These are phyloP conservation scores for Aciculoconidium aculeatum DNA, from an alignment of 805 yeast genomes.

Conservation along the genomic window DNA sequence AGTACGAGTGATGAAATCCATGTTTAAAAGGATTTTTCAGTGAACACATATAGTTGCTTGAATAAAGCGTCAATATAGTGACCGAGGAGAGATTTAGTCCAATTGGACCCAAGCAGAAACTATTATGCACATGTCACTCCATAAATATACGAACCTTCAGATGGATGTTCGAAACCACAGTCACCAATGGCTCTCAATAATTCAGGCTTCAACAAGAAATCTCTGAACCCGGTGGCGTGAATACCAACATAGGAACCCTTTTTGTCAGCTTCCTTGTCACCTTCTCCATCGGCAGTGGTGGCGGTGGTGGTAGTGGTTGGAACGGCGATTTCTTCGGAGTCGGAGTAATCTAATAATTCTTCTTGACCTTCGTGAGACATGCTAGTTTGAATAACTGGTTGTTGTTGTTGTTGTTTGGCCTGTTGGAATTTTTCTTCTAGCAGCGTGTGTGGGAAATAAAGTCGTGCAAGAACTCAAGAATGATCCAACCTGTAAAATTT, in stretches of 20 bases:
- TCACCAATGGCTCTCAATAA: constrained; percentile 95
- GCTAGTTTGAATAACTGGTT: constrained; percentile 3
- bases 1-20: no score
- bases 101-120: constrained; percentile 6
- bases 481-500: no score
- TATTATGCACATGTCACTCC: constrained; percentile 5
- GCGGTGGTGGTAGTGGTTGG: constrained; percentile 45
- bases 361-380: constrained; percentile 98
- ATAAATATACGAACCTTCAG: constrained; percentile 74
- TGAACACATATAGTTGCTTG: background rate
- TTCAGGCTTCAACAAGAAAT: constrained; percentile 94
- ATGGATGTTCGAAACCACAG: constrained; percentile 99
- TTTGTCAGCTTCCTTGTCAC: constrained; percentile 64
- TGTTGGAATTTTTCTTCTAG: no score
- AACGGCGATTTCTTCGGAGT: constrained; percentile 90
- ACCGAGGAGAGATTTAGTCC: constrained; percentile 1
- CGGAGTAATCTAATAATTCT: constrained; percentile 98
- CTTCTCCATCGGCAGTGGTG: constrained; percentile 31
- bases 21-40: no score
- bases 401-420: constrained; percentile 6
- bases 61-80: no score
- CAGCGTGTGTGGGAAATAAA: no score
- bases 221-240: constrained; percentile 98
- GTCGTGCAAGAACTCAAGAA: no score
- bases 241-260: constrained; percentile 98